A percentile compares a stretch with the other conserved stretches of the same genome.
These are phyloP conservation scores for Solanum hybrid DNA, from an alignment of 305 asterid genomes.

Conservation along the genomic window DNA sequence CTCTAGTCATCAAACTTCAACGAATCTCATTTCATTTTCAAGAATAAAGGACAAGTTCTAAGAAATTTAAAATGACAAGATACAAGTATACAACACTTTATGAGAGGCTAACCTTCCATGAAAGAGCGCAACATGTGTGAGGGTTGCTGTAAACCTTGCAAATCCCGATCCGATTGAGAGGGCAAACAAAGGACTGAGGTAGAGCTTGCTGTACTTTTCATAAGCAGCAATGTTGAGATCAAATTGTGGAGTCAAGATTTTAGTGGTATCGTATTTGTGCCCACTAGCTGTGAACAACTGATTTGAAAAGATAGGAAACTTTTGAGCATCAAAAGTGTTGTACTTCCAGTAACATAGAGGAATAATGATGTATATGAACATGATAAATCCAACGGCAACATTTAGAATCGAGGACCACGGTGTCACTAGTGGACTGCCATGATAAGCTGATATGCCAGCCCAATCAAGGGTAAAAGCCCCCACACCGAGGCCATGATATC, in stretches of 20 bases:
- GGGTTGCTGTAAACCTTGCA: conserved; percentile 92
- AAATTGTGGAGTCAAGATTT: conserved; percentile 71
- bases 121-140: conserved; percentile 86
- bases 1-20: background rate
- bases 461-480: conserved; percentile 97
- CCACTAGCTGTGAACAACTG: conserved; percentile 68
- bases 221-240: conserved; percentile 74
- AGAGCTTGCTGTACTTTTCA: conserved; percentile 73
- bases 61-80: background rate
- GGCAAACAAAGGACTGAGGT: conserved; percentile 93
- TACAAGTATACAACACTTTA: background rate
- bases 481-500: conserved; percentile 86
- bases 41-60: background rate
- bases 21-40: background rate
- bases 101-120: conserved; percentile 61
- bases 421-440: conserved; percentile 89
- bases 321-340: conserved; percentile 79
- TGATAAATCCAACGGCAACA: conserved; percentile 70
- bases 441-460: conserved; percentile 98
- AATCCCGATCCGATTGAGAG: conserved; percentile 94
- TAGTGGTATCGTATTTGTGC: conserved; percentile 64
- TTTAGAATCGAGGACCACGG: conserved; percentile 83
- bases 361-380: conserved; percentile 82
- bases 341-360: conserved; percentile 94
- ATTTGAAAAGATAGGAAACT: conserved; percentile 83